Base-by-base conservation (phyloP, 148 eudicot species). In the Rhododendron williamsianum region DNA sequence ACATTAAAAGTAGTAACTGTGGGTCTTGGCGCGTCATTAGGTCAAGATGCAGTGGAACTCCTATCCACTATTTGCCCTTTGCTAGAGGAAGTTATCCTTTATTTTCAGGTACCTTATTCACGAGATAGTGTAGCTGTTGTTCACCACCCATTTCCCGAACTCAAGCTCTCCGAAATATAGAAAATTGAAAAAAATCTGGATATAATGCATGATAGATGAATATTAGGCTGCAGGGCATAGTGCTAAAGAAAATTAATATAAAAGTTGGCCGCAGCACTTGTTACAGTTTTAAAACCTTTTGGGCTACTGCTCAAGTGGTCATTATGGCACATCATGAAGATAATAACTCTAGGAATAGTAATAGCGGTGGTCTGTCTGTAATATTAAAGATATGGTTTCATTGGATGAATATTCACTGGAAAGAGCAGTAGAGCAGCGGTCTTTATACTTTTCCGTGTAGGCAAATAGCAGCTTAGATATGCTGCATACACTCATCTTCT, bases 1-100 rank as follows among this genome's bases (percentile, higher is more conserved):
- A 86, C 86, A 72, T 84, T 96, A 36, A 91, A 90, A 90, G 27
- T 89, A 73, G 72, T 96, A 76, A 82, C 82, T 78, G 91, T 96
- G 56, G 99, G 99, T 85, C 89, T 96, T 86, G 99, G 99, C 80
- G 97, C 93, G 86, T 91, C 93, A 80, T 89, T 95, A 76, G 94
- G 96, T 78, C 89, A 90, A 67, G 92, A 92, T 87, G 95, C 93
- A 72, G 88, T 96, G 87, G 88, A 86, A 81, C 90, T 79, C 82
- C 84, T 96, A 82, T 89, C 95, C 49, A 41, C 77, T 78, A 58
- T 86, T 71, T 95, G 95, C 87, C 98, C 96, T 73, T 85, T 86
- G 78, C 87, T 96, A 79, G 94, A 96, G 87, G 89, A 93, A 8
- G 87, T 96, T 86, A 87, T 91, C 83, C 92, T 96, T 80, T 82